Conservation (phyloP, 306 rosid species). For the Trifolium subterraneum region DNA sequence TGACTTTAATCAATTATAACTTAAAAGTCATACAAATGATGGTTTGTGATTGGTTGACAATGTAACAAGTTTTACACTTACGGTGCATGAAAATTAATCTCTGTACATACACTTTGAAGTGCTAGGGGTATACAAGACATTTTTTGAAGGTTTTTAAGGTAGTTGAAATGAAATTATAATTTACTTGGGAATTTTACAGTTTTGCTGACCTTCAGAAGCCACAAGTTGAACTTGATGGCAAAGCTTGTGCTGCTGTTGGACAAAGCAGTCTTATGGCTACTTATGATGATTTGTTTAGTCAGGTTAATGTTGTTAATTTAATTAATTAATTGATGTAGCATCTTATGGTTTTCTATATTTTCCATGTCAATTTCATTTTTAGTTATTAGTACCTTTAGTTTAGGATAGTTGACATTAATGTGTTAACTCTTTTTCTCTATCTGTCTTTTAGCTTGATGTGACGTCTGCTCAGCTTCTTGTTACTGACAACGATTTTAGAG, state of each 20-base stretch:
- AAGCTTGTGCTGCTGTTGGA: conserved; percentile 99
- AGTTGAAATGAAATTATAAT: conserved; percentile 33
- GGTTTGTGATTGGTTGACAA: no score
- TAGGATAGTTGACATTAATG: conserved; percentile 18
- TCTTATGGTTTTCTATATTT: not conserved
- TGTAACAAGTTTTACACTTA: no score
- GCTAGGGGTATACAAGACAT: not conserved
- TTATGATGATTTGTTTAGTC: conserved; percentile 83
- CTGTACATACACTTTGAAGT: not conserved
- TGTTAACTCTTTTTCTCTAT: conserved; percentile 38
- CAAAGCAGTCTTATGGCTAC: conserved; percentile 93
- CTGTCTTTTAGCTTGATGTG: conserved; percentile 75
- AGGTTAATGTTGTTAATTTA: conserved; percentile 61
- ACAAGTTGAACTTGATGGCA: conserved; percentile 93
- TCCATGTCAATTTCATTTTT: conserved; percentile 8
- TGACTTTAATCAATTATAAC: no score
- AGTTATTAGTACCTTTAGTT: not conserved
- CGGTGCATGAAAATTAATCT: no score
- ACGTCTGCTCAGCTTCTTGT: conserved; percentile 98
- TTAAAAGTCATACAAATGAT: no score
- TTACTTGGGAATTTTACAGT: conserved; percentile 51
- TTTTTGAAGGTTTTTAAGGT: not conserved
- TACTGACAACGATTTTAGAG: conserved; percentile 94
- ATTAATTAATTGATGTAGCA: conserved; percentile 1
- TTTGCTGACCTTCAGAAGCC: conserved; percentile 98